These are phyloP conservation scores for Protomyces gravidus DNA, from an alignment of 1,139 yeast genomes.

Conservation along the genomic window DNA sequence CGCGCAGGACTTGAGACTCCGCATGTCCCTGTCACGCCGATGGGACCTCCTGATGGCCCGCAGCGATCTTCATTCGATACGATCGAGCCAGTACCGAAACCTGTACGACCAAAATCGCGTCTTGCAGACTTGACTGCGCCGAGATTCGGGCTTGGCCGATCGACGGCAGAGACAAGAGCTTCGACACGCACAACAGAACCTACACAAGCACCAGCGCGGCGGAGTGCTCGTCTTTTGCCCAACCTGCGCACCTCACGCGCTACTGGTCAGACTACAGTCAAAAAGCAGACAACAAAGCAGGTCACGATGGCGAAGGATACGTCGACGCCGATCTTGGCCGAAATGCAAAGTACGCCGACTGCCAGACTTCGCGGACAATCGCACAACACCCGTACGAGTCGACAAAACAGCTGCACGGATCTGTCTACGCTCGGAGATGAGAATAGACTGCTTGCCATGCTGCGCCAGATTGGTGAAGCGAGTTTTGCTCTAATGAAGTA, in stretches of 20 bases:
- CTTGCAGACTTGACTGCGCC: constrained; percentile 16
- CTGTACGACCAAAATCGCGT: constrained; percentile 6
- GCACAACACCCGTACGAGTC: background rate
- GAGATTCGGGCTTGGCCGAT: constrained; percentile 11
- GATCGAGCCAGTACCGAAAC: constrained; percentile 3
- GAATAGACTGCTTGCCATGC: constrained; percentile 49
- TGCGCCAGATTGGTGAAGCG: constrained; percentile 61
- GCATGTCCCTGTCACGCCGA: constrained; percentile 16
- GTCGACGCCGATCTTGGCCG: background rate
- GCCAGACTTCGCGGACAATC: background rate
- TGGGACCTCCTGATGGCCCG: background rate
- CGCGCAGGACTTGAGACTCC: constrained; percentile 9
- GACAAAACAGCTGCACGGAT: background rate
- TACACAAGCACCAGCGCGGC: background rate
- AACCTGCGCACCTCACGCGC: background rate
- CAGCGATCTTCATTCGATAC: constrained; percentile 17
- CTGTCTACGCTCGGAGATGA: constrained; percentile 43
- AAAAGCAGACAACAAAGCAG: background rate
- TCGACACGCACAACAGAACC: background rate
- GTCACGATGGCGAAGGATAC: background rate
- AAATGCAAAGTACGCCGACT: background rate
- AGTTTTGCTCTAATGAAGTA: constrained; percentile 60
- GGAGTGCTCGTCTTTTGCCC: background rate
- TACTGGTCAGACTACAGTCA: background rate
- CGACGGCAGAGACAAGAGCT: background rate